Evolutionary conservation across 2,329 filamentous ascomycete genomes (phyloP).

Genomic region (Gnomoniopsis smithogilvyi): DNA sequence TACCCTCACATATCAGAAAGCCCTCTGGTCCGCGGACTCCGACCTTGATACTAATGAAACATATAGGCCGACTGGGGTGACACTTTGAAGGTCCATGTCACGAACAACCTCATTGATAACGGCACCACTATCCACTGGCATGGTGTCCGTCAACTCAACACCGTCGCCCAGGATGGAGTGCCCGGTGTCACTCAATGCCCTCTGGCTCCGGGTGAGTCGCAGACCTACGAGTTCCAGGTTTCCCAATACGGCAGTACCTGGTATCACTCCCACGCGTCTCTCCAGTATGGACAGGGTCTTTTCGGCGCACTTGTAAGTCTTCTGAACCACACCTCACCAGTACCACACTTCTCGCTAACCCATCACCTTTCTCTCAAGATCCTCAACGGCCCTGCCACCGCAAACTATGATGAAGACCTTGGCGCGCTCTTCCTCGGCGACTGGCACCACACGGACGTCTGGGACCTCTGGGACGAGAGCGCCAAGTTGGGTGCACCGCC

Average conservation of each 20-base stretch:
- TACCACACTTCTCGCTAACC: constrained; percentile 24
- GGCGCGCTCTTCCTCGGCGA: constrained; percentile 47
- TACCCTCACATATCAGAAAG: background rate
- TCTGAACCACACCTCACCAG: background rate
- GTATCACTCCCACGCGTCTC: constrained; percentile 34
- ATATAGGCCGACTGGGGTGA: constrained; percentile 42
- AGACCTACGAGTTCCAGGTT: constrained; percentile 31
- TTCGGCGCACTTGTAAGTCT: constrained; percentile 29
- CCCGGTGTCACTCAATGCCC: constrained; percentile 37
- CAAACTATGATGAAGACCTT: constrained; percentile 47
- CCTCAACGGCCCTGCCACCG: constrained; percentile 40
- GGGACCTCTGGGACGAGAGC: constrained; percentile 17
- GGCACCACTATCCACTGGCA: constrained; percentile 46
- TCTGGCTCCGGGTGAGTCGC: constrained; percentile 31
- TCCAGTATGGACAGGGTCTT: constrained; percentile 39
- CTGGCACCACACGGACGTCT: constrained; percentile 38
- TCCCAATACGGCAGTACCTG: constrained; percentile 34
- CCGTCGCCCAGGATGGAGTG: constrained; percentile 41
- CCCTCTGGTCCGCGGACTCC: constrained; percentile 5
- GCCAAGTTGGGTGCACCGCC: constrained; percentile 17
- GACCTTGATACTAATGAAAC: constrained; percentile 24
- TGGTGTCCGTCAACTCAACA: constrained; percentile 41
- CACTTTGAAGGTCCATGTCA: constrained; percentile 51
- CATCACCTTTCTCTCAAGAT: constrained; percentile 27
- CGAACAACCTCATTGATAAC: constrained; percentile 51